Evolutionary conservation across 192 early-diverging fungal genomes (phyloP), one percentile per base, ranked within the genome.

Genomic region (Coemansia sp.): DNA sequence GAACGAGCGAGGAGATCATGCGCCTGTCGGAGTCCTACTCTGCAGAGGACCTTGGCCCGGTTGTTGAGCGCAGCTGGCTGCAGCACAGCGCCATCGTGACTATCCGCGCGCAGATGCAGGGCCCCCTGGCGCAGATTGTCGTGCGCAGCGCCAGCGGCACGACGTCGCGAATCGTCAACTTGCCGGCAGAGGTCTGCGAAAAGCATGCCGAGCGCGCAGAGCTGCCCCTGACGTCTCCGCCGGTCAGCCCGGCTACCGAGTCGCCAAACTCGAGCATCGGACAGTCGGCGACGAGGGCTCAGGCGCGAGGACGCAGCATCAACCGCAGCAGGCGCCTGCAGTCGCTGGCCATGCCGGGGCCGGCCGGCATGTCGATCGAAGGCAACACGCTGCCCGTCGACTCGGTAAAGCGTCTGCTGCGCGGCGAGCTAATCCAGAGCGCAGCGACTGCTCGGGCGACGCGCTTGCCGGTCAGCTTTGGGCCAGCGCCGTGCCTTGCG

Each of bases 81-180:
- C 89, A 91, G 68, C 93, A 93, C 55, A 90, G 92, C 61, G 85
- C 88, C 25, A 80, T 98, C 27, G 70, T 98, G 22, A 93, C 94
- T 3, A 78, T 95, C 14, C 81, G 79, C 29, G 85, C 88, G 0
- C 83, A 86, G 53, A 86, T 82, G 22, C 78, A 79, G 10, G 72
- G 85, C 11, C 86, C 87, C 0, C 88, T 93, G 90, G 86, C 85
- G 1, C 89, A 97, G 74, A 86, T 95, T 53, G 88, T 83, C 1
- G 83, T 95, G 27, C 90, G 95, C 29, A 82, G 92, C 48, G 87
- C 93, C 0, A 88, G 90, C 24, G 93, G 91, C 11, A 89, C 88
- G 0, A 81, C 89, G 0, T 85, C 87, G 1, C 85, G 92, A 27
- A 68, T 88, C 34, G 58, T 73, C 5, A 60, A 83, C 30, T 69